phyloP scores from a whole-genome alignment of 1,284 basidiomycete genomes.

The Phylloporus sp. region DNA sequence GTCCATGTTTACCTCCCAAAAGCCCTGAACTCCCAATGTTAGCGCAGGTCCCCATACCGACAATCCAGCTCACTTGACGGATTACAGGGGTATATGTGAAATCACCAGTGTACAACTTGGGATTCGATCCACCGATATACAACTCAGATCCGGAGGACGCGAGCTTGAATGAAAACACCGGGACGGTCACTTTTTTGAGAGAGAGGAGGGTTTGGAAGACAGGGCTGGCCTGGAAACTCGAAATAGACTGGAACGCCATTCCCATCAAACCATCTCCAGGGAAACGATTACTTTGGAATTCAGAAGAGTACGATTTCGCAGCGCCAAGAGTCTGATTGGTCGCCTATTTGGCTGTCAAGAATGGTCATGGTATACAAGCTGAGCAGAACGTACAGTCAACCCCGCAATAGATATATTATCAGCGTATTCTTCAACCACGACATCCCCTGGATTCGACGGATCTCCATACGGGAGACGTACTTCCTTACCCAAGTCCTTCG shows the following conservation, averaged over 20 bases:
- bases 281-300: conserved; percentile 20
- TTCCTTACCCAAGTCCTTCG: conserved; percentile 30
- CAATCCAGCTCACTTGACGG: conserved; percentile 24
- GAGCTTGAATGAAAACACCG: conserved; percentile 47
- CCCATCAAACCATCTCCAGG: conserved; percentile 39
- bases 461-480: conserved; percentile 54
- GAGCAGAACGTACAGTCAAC: conserved; percentile 23
- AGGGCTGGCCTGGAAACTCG: conserved; percentile 23
- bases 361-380: neutral
- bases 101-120: conserved; percentile 13
- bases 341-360: conserved; percentile 20
- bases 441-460: neutral
- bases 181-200: conserved; percentile 25
- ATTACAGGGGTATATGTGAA: conserved; percentile 34
- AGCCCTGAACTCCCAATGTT: conserved; percentile 34
- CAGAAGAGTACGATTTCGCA: conserved; percentile 29
- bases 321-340: conserved; percentile 36
- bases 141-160: conserved; percentile 33
- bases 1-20: conserved; percentile 46
- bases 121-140: conserved; percentile 42
- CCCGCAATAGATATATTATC: conserved; percentile 49
- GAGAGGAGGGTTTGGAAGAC: conserved; percentile 30
- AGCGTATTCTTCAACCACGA: conserved; percentile 50
- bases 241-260: conserved; percentile 35
- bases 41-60: neutral